Evolutionary conservation across 257 asterid genomes (phyloP), one percentile per base, ranked within the genome.

Genomic region (Solanum microdontum): DNA sequence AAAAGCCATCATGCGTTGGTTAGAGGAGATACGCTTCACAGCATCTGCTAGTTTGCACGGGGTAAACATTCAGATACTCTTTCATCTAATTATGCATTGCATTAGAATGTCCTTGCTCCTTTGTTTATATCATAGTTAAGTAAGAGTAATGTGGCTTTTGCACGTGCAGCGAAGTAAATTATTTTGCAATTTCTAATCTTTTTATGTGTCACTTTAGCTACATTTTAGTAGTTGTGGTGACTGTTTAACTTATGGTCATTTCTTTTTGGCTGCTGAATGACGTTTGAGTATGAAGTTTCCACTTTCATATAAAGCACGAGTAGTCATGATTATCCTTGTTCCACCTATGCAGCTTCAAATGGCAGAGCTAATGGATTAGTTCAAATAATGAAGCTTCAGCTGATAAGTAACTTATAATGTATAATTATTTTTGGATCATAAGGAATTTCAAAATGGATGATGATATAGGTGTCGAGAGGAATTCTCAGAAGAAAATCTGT

Each of bases 21-120:
- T 88, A 94, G 94, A 91, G 84, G 96, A 94, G 86, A 91, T 88
- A 83, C 94, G 62, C 88, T 97, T 97, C 91, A 94, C 98, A 66
- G 98, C 97, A 90, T 95, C 99, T 88, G 98, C 98, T 89, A 93
- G 95, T 88, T 92, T 97, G 91, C 99, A 97, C 79, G 99, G 99
- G 98, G 99, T 97, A 94, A 87, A 30, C 28, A 28, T 45, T 43
- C 40, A 83, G 76, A 28, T 84, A 88, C 87, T 79, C 88, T 10
- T 77, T 77, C 79, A 75, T 33, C 23, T 76, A 39, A 60, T 77
- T 70, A 26, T 36, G 66, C 2, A 8, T 15, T 17, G 40, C 68
- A 26, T 28, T 28, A 28, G 68, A 26, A 45, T 45, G 68, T 28
- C 85, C 26, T 48, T 48, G 2, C 8, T 48, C 21, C 7, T 48